A percentile compares a stretch with the other conserved stretches of the same genome.
Conservation (phyloP, 257 asterid species). For the Forsythia suspensa region DNA sequence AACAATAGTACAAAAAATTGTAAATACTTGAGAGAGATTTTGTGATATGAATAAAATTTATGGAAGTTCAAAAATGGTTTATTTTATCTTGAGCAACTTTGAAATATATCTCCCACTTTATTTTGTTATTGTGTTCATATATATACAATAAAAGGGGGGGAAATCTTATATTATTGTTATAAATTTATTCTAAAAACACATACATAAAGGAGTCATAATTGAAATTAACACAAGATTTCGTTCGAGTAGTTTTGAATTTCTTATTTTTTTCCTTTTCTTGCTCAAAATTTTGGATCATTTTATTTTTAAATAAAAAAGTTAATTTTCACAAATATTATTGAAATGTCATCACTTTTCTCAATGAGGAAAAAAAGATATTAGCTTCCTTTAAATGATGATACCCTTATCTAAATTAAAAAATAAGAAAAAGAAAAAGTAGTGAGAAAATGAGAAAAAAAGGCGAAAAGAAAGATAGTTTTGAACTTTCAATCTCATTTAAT, state of each 20-base stretch:
- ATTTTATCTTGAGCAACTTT: not conserved
- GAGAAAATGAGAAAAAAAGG: too few species aligned
- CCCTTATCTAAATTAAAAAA: not conserved
- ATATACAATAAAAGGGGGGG: not conserved
- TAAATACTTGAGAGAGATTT: not conserved
- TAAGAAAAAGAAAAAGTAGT: not conserved
- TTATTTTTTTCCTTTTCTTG: too few species aligned
- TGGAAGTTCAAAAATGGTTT: not conserved
- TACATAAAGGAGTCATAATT: not conserved
- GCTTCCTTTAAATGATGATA: not conserved
- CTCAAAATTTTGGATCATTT: not conserved
- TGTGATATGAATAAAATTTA: not conserved
- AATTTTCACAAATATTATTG: not conserved
- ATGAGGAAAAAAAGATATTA: not conserved
- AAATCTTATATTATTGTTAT: not conserved
- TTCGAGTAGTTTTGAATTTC: not conserved
- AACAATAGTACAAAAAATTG: not conserved
- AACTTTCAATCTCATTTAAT: not conserved
- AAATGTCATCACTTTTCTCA: not conserved
- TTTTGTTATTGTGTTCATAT: not conserved
- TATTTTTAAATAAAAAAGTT: not conserved
- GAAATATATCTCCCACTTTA: not conserved
- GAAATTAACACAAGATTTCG: not conserved
- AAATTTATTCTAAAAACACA: not conserved
- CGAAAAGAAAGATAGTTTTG: not conserved